These are phyloP conservation scores for Barnettozyma botsteinii DNA, from an alignment of 805 yeast species.

Conservation along the genomic window DNA sequence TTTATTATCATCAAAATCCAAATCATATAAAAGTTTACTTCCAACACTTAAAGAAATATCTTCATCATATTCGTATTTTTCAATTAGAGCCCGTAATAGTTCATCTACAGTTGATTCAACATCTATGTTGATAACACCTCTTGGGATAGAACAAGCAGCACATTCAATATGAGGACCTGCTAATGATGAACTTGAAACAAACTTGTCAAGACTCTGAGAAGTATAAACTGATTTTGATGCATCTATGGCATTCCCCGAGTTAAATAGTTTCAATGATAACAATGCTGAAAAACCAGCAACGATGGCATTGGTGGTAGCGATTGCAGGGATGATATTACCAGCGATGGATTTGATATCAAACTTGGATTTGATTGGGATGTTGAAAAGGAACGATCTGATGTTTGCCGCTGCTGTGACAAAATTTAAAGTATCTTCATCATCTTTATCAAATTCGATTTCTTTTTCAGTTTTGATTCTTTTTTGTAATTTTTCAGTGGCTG, in stretches of 20 bases:
- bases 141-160: conserved; percentile 53
- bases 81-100: conserved; percentile 45
- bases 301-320: conserved; percentile 95
- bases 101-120: conserved; percentile 37
- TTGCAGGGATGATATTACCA: conserved; percentile 97
- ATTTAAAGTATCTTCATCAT: conserved; percentile 83
- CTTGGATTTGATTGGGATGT: conserved; percentile 64
- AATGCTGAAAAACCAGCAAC: conserved; percentile 85
- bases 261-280: conserved; percentile 55
- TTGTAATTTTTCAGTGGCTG: conserved; percentile 45
- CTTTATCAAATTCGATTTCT: conserved; percentile 77
- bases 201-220: conserved; percentile 49
- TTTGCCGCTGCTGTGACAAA: conserved; percentile 87
- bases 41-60: conserved; percentile 55
- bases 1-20: conserved; percentile 80
- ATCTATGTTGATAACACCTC: conserved; percentile 43
- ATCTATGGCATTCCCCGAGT: conserved; percentile 25
- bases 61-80: conserved; percentile 48
- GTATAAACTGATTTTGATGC: conserved; percentile 47
- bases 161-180: conserved; percentile 67
- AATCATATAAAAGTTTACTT: conserved; percentile 62
- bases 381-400: conserved; percentile 63
- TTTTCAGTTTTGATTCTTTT: conserved; percentile 36
- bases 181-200: conserved; percentile 58
- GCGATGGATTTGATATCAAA: conserved; percentile 93